phyloP scores from a whole-genome alignment of 208 protist species.

The Kentomonas sorsogonicus region DNA sequence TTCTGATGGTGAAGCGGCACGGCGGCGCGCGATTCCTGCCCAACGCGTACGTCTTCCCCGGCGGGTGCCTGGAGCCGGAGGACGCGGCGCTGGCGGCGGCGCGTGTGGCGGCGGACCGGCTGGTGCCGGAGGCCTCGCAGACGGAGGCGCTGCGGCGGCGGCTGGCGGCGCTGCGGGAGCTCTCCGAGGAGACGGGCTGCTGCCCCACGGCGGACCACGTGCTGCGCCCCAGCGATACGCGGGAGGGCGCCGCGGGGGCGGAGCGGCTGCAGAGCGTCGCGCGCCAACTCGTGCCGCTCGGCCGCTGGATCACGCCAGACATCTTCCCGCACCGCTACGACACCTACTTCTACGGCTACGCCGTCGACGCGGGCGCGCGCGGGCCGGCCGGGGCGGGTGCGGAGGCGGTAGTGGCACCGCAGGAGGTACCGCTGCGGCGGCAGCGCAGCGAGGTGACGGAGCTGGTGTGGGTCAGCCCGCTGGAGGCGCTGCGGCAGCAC shows the following conservation, averaged over 20 bases:
- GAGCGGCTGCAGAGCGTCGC: not conserved
- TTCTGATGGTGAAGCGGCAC: slow-evolving; percentile 58
- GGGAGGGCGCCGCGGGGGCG: slow-evolving; percentile 2
- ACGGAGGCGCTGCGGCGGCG: slow-evolving; percentile 21
- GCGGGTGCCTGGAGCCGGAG: slow-evolving; percentile 34
- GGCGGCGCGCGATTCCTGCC: slow-evolving; percentile 52
- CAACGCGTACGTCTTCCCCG: slow-evolving; percentile 50
- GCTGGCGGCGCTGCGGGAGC: slow-evolving; percentile 42
- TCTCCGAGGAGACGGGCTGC: slow-evolving; percentile 40
- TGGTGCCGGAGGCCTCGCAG: slow-evolving; percentile 14
- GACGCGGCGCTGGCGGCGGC: slow-evolving; percentile 17
- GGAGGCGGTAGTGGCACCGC: too few relatives aligned
- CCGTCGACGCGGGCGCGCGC: slow-evolving; percentile 8
- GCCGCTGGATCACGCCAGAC: slow-evolving; percentile 47
- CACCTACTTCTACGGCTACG: slow-evolving; percentile 39
- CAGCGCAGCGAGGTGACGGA: slow-evolving; percentile 34
- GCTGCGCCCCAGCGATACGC: slow-evolving; percentile 16
- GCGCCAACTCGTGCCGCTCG: slow-evolving; percentile 23
- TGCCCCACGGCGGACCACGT: too few relatives aligned
- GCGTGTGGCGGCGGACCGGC: not conserved
- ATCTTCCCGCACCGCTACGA: slow-evolving; percentile 44
- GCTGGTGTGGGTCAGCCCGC: slow-evolving; percentile 44
- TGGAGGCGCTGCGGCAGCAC: slow-evolving; percentile 37
- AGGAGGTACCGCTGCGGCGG: slow-evolving; percentile 19
- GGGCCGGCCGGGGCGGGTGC: too few relatives aligned